phyloP scores from a whole-genome alignment of 1,284 basidiomycete genomes.

The Tilletia walkeri region DNA sequence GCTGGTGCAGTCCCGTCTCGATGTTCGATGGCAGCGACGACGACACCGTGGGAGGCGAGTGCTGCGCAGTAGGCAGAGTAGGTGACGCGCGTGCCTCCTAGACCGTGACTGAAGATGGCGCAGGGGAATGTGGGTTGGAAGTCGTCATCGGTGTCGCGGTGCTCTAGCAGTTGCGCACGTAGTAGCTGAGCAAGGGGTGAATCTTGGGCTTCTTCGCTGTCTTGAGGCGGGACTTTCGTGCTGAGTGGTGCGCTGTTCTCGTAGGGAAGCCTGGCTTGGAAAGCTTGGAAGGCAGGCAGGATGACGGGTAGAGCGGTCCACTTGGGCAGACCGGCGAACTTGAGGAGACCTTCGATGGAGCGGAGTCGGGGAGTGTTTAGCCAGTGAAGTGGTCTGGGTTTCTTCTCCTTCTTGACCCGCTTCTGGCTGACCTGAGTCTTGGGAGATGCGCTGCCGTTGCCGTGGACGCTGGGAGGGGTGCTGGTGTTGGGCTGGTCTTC shows the following conservation, averaged over 20 bases:
- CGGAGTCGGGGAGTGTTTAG: slow-evolving; percentile 2
- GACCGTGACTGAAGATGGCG: slow-evolving; percentile 46
- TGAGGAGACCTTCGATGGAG: slow-evolving; percentile 40
- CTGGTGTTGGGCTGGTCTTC: background rate
- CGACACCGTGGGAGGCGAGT: slow-evolving; percentile 39
- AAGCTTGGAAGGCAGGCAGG: slow-evolving; percentile 34
- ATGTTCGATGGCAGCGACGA: slow-evolving; percentile 48
- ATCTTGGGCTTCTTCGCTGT: background rate
- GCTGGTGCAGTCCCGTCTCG: slow-evolving; percentile 40
- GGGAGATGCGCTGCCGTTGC: too few species aligned
- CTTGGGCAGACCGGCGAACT: slow-evolving; percentile 42
- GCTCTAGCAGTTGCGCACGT: slow-evolving; percentile 16
- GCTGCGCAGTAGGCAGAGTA: slow-evolving; percentile 40
- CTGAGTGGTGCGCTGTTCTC: slow-evolving; percentile 6
- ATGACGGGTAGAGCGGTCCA: slow-evolving; percentile 39
- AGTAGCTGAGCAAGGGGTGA: background rate
- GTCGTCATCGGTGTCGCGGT: background rate
- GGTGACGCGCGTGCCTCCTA: slow-evolving; percentile 39
- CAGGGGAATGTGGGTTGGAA: slow-evolving; percentile 27
- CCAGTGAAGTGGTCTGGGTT: background rate
- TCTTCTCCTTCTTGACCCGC: background rate
- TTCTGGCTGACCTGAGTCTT: too few species aligned
- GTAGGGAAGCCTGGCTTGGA: slow-evolving; percentile 31
- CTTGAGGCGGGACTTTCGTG: background rate
- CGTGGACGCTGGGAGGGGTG: background rate